Evolutionary conservation across 2,329 filamentous ascomycete genomes (phyloP).

Genomic region (Cadophora sp.): DNA sequence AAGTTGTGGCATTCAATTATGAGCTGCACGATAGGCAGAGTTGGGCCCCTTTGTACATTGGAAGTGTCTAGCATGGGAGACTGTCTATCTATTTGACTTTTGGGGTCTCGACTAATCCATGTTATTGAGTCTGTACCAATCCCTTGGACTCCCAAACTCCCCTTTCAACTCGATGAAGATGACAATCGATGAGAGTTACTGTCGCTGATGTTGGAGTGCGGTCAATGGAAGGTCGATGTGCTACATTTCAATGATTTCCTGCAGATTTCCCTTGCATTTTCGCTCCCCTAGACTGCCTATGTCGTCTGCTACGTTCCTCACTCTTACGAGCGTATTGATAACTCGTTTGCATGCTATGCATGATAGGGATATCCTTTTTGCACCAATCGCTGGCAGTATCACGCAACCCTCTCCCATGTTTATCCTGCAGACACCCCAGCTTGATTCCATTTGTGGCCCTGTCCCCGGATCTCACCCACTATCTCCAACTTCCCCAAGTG

Average conservation of each 20-base stretch:
- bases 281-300: too few species aligned
- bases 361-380: not conserved
- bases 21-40: too few species aligned
- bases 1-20: too few species aligned
- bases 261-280: not conserved
- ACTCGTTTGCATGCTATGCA: conserved; percentile 3
- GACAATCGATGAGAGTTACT: too few species aligned
- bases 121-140: too few species aligned
- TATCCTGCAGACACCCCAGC: not conserved
- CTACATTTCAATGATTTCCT: not conserved
- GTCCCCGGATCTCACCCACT: not conserved
- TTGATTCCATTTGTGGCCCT: not conserved
- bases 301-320: too few species aligned
- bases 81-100: too few species aligned
- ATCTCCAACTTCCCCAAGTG: not conserved
- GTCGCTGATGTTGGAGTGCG: not conserved
- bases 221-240: not conserved
- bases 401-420: not conserved
- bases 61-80: too few species aligned
- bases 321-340: not conserved
- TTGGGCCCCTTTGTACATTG: too few species aligned
- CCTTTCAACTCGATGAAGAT: too few species aligned
- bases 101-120: too few species aligned
- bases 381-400: not conserved
- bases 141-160: too few species aligned